Base-by-base conservation (phyloP, 176 grass and related monocot species). In the Aegilops tauschii region DNA sequence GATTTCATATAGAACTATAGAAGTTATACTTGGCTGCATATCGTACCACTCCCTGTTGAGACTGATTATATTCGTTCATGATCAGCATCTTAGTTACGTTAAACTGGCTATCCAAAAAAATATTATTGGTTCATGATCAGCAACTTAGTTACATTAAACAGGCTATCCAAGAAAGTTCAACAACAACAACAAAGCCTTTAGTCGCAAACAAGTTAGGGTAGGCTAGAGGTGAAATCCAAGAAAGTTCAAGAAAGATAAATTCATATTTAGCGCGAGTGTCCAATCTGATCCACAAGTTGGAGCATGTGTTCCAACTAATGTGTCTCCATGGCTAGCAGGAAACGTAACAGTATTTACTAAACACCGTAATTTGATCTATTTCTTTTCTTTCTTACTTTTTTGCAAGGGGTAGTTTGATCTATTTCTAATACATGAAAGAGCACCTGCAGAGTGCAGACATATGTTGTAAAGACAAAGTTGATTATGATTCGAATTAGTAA, bases 51-150 rank as follows among this genome's bases (percentile, higher is more conserved):
- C 47, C 50, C 9, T 58, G 49, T 32, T 54, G 47, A 76, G 47
- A 76, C 44, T 77, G 47, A 16, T 56, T 77, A 76, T 76, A 76
- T 32, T 76, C 28, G 73, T 76, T 76, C 27, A 54, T 75, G 42
- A 75, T 75, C 72, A 75, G 28, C 45, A 76, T 76, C 25, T 20
- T 54, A 54, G 14, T 52, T 31, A 47, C 16, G 30, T 54, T 17
- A 76, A 76, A 76, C 16, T 31, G 28, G 47, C 45, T 54, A 54
- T 32, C 45, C 18, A 31, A 45, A 23, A 49, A 17, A 1, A 75
- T 49, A 29, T 54, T 59, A 59, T 59, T 59, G 56, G 56, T 21
- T 59, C 20, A 59, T 59, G 56, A 59, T 59, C 56, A 59, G 56
- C 56, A 59, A 21, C 56, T 59, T 59, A 59, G 56, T 59, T 59